Evolutionary conservation across 495 filamentous ascomycete genomes (phyloP), one percentile per base, ranked within the genome.

Genomic region (Hypoxylon subgilvum): DNA sequence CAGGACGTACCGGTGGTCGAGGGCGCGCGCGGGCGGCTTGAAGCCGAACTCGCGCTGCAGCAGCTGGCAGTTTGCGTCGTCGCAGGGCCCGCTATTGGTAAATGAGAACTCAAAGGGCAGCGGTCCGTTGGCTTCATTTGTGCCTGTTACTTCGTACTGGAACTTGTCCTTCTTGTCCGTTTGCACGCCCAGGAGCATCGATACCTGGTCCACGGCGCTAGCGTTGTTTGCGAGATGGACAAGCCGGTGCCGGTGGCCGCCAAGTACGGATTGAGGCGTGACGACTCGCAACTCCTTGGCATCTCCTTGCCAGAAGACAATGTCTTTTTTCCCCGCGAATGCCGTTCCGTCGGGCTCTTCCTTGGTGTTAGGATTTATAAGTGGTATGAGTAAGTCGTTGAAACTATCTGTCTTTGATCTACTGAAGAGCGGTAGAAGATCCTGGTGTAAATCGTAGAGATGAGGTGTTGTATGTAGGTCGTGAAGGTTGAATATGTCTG

Each of bases 321-420:
- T 70, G 10, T 83, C 71, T 23, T 69, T 62, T 60, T 88, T 89
- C 22, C 77, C 56, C 4, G 70, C 67, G 72, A 86, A 87, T 0
- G 51, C 31, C 9, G 71, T 71, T 10, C 72, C 69, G 3, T 76
- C 69, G 4, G 65, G 57, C 9, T 62, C 50, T 12, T 63, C 87
- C 68, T 90, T 88, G 82, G 86, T 86, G 0, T 84, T 84, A 31
- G 83, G 83, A 0, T 85, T 87, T 41, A 88, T 87, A 1, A 96
- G 53, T 81, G 92, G 92, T 50, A 96, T 91, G 7, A 96, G 71
- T n/a, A 97, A 83, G 58, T 87, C 84, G 57, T 74, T 75, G 69
- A 81, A 86, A 42, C 84, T 84, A 23, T 79, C 74, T 3, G 85
- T 79, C 39, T 89, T 88, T 43, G 84, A 86, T 57, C 88, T 80